Base-by-base conservation (phyloP, 371 early-diverging fungal species). In the Mortierella sp. region DNA sequence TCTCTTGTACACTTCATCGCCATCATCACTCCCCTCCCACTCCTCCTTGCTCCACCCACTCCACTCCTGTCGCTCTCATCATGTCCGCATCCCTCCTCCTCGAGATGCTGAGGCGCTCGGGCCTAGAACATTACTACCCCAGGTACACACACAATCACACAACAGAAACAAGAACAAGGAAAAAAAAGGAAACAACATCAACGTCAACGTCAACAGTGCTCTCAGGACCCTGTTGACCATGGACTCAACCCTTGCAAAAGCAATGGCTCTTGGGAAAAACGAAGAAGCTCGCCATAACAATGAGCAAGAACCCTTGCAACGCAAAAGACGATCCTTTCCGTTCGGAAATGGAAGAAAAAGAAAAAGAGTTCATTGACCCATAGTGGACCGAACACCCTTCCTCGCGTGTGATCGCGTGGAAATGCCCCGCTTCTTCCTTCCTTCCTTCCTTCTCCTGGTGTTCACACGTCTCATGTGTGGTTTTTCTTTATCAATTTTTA, bases 81-180 rank as follows among this genome's bases (percentile, higher is more conserved):
- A 85, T 87, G 86, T 87, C 85, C 50, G 68, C 88, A 41, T 78
- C 88, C 44, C 71, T 87, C 29, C 85, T 91, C 50, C 85, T 87
- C 58, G 88, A 88, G 69, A 88, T 87, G 67, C 82, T 88, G 68
- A 78, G 86, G 69, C 85, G 68, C 40, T 83, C 85, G n/a, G 78
- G 84, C 29, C 80, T 88, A 39, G 88, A 85, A 66, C 86, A 85
- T 43, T 78, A 85, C 77, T 85, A 81, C 68, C 79, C 84, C 63
- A 80, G 86, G 85, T 85, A 90, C 70, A 40, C 19, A 26, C 44
- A 70, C 31, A 34, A 26, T 41, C 26, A 39, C 53, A 52, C 53
- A 34, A 19, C 37, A 61, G 50, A 50, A 24, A 50, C n/a, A n/a
- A 47, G 47, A 47, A 5, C 26, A 55, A n/a, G 10, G 4, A 26